These are phyloP conservation scores for Tetrapisispora namnaoensis DNA, from an alignment of 805 yeast genomes.

Conservation along the genomic window DNA sequence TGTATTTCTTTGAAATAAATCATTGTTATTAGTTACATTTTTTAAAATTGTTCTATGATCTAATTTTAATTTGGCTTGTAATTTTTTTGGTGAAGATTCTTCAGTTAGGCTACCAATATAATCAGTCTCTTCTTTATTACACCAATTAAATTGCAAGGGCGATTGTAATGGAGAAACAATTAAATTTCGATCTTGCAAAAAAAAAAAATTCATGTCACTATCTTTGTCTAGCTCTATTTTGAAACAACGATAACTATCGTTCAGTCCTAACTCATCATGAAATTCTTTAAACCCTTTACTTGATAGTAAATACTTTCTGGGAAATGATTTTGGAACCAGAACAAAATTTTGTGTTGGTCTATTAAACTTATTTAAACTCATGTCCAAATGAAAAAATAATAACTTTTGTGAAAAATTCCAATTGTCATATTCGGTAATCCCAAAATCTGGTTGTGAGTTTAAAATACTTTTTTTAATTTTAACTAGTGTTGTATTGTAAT, in stretches of 20 bases:
- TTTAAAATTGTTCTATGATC: neutral
- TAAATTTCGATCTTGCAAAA: neutral
- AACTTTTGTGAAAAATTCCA: conserved; percentile 12
- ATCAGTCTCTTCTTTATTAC: neutral
- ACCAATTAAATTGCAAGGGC: conserved; percentile 1
- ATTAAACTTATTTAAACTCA: conserved; percentile 5
- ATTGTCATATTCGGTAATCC: conserved; percentile 4
- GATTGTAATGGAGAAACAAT: neutral
- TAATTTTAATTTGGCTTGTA: neutral
- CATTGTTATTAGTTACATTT: conserved; percentile 1
- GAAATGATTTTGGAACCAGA: conserved; percentile 15
- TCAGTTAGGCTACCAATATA: conserved; percentile 3
- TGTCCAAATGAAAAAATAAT: conserved; percentile 7
- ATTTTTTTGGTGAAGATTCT: neutral
- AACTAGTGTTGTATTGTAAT: neutral
- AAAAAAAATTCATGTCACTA: neutral
- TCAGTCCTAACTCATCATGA: neutral
- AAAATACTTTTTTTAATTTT: conserved; percentile 6
- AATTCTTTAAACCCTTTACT: neutral
- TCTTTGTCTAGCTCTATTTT: neutral
- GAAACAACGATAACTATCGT: neutral
- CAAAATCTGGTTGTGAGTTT: conserved; percentile 9
- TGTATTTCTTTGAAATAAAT: neutral
- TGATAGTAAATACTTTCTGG: conserved; percentile 5
- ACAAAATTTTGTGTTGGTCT: conserved; percentile 13